phyloP scores from a whole-genome alignment of 768 basidiomycete species.

The Suillus bovinus region DNA sequence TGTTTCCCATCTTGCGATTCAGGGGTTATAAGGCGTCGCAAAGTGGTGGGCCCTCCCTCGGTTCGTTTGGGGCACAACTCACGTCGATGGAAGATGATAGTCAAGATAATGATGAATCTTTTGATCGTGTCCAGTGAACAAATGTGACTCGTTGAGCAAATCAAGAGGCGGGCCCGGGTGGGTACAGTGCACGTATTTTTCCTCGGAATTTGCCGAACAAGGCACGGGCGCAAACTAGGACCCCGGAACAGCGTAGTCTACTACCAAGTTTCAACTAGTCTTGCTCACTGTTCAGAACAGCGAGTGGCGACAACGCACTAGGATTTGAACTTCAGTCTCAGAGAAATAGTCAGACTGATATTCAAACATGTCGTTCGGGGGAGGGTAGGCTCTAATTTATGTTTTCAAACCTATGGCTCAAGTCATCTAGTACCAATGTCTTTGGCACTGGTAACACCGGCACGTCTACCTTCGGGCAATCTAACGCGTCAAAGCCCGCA shows the following conservation, averaged over 20 bases:
- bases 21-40: neutral
- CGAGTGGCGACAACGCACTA: neutral
- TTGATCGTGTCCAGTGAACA: neutral
- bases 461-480: conserved; percentile 6
- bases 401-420: neutral
- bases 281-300: neutral
- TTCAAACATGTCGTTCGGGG: neutral
- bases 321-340: neutral
- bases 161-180: neutral
- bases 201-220: conserved; percentile 19
- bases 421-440: conserved; percentile 2
- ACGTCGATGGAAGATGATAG: neutral
- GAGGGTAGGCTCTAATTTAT: neutral
- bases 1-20: neutral
- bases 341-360: neutral
- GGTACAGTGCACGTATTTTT: too few species aligned
- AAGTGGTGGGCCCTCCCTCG: neutral
- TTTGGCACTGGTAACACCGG: neutral
- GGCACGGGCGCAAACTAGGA: conserved; percentile 4
- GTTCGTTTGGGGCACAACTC: neutral
- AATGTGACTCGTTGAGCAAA: neutral
- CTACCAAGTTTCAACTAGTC: too few species aligned
- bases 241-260: neutral
- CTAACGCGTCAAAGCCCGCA: conserved; percentile 1
- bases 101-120: neutral